Base-by-base conservation (phyloP, 495 filamentous ascomycete species). In the Penicillium diatomitis region DNA sequence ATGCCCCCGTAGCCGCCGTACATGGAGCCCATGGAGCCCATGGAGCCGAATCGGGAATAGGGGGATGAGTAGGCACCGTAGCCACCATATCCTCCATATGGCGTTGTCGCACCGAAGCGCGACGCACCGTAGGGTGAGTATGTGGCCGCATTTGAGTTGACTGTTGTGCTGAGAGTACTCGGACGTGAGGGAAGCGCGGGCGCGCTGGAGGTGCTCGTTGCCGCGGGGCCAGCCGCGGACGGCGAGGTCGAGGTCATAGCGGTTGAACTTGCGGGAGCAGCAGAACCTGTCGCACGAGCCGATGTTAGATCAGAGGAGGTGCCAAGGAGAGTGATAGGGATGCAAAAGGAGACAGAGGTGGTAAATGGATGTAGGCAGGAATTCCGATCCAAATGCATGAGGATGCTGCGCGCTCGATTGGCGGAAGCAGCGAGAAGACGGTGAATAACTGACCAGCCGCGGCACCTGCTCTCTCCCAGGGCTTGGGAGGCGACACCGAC, bases 401-500 rank as follows among this genome's bases (percentile, higher is more conserved):
- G 20, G 20, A 20, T 20, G 20, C 20, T 20, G 20, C 20, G 20
- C 20, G 20, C 20, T 20, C 20, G 20, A 20, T 41, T 50, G 38
- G 45, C 38, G 38, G 50, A 47, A 28, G 33, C 35, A 3, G 30
- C 4, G 33, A 37, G 44, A 20, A 37, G 44, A 37, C 3, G 12
- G 2, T n/a, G 34, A 4, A 20, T 8, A 41, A 66, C 62, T 82
- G 73, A 72, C 76, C 66, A 56, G 79, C 70, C 50, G 76, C 63
- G 45, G 80, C 79, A 64, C 87, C 85, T 48, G 80, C 77, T 64
- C 82, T 80, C 70, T 97, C 91, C 91, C 91, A 97, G 12, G 91
- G 91, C 70, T 97, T 97, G 34, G 91, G 91, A 57, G 91, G 91
- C 69, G 90, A 91, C 54, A 81, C 79, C 73, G 72, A 68, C 62